These are phyloP conservation scores for Gentiana straminea DNA, from an alignment of 257 asterid species.

Conservation along the genomic window DNA sequence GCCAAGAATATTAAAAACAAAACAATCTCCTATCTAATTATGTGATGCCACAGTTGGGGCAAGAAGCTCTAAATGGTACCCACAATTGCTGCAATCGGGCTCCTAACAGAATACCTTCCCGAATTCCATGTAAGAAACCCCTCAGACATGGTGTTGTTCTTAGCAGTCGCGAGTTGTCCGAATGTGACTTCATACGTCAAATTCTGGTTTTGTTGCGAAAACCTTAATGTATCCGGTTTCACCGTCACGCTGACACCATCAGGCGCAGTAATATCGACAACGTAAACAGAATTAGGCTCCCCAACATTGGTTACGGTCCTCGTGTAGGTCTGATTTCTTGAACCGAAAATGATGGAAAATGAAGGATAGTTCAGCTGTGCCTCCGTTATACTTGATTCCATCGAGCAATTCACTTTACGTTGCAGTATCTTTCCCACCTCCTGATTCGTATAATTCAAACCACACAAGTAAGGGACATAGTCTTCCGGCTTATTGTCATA, in stretches of 20 bases:
- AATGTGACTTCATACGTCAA: slow-evolving; percentile 9
- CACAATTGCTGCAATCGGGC: slow-evolving; percentile 4
- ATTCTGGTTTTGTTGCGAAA: slow-evolving; percentile 7
- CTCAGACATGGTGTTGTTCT: not conserved
- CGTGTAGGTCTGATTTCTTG: slow-evolving; percentile 8
- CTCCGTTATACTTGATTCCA: slow-evolving; percentile 2
- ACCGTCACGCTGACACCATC: slow-evolving; percentile 9
- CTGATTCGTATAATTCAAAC: slow-evolving; percentile 10
- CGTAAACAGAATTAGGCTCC: slow-evolving; percentile 4
- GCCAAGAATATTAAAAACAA: too few relatives aligned
- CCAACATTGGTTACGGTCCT: slow-evolving; percentile 17
- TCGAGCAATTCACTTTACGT: slow-evolving; percentile 1
- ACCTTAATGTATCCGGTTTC: slow-evolving; percentile 5
- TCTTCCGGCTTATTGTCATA: slow-evolving; percentile 12
- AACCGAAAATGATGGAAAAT: slow-evolving; percentile 10
- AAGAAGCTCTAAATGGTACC: not conserved
- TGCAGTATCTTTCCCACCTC: not conserved
- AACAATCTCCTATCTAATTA: not conserved
- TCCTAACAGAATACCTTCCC: slow-evolving; percentile 4
- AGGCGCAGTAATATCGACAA: slow-evolving; percentile 2
- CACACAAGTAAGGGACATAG: slow-evolving; percentile 16
- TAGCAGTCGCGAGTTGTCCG: not conserved
- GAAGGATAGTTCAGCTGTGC: slow-evolving; percentile 17
- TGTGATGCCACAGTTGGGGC: not conserved
- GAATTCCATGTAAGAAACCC: slow-evolving; percentile 14